Evolutionary conservation across 257 asterid species (phyloP).

Genomic region (Nicotiana undulata): DNA sequence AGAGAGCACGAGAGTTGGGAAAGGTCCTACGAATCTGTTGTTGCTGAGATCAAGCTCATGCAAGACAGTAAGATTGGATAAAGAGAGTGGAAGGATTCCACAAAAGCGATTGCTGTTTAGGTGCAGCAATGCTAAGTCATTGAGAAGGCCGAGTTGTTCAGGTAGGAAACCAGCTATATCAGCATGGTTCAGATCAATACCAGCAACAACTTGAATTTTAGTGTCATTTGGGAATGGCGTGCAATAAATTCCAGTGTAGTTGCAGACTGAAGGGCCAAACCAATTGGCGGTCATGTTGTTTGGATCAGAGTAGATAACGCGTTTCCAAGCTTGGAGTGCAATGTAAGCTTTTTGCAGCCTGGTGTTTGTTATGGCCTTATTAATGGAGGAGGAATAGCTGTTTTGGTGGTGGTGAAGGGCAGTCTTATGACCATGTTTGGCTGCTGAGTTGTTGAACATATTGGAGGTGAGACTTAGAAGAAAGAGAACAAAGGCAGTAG

Average conservation of each 20-base stretch:
- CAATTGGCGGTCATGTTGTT: conserved; percentile 45
- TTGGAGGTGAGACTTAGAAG: conserved; percentile 19
- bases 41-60: conserved; percentile 68
- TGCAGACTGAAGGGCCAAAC: conserved; percentile 56
- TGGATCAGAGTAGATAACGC: conserved; percentile 59
- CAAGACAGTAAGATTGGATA: conserved; percentile 39
- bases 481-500: conserved; percentile 19
- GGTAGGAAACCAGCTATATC: conserved; percentile 68
- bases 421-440: conserved; percentile 22
- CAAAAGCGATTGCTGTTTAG: conserved; percentile 67
- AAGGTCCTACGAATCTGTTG: conserved; percentile 69
- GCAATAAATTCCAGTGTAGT: conserved; percentile 47
- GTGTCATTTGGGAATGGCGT: conserved; percentile 41
- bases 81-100: conserved; percentile 51
- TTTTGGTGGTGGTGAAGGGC: conserved; percentile 20
- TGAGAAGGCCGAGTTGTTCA: conserved; percentile 52
- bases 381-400: not conserved
- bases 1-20: conserved; percentile 55
- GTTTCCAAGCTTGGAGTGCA: conserved; percentile 62
- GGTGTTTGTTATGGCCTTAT: conserved; percentile 12
- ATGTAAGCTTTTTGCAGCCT: conserved; percentile 42
- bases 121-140: conserved; percentile 51
- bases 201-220: conserved; percentile 32
- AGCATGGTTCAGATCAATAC: conserved; percentile 57
- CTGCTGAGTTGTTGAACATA: conserved; percentile 12